Percentiles rank a stretch among this genome's conserved stretches.
These are phyloP conservation scores for Carex kokanica DNA, from an alignment of 176 grass and related monocot species.

Conservation along the genomic window DNA sequence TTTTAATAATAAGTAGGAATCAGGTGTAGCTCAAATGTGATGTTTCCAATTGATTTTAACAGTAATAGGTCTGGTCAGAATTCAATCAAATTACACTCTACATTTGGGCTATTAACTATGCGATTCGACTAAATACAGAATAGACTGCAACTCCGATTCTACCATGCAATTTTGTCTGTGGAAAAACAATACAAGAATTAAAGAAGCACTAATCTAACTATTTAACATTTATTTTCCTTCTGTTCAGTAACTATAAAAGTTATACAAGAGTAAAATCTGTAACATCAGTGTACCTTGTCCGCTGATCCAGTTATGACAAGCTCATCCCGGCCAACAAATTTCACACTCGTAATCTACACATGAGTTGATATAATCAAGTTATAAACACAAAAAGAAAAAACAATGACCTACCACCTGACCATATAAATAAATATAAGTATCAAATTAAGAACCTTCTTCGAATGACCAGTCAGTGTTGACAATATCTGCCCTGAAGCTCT, in stretches of 20 bases:
- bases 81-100: too few relatives aligned
- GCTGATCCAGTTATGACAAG: constrained; percentile 75
- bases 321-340: constrained; percentile 78
- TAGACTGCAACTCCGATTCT: not conserved
- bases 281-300: constrained; percentile 64
- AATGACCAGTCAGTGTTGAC: constrained; percentile 86
- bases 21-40: not conserved
- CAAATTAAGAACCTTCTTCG: constrained; percentile 66
- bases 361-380: constrained; percentile 7
- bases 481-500: constrained; percentile 86
- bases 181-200: not conserved
- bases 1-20: not conserved
- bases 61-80: not conserved
- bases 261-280: not conserved
- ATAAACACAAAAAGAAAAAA: not conserved
- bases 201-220: constrained; percentile 30
- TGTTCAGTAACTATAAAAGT: not conserved
- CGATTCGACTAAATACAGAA: not conserved
- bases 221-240: not conserved
- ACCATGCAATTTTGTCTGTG: not conserved
- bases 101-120: not conserved
- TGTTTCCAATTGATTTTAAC: not conserved
- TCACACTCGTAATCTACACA: constrained; percentile 78
- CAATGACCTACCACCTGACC: not conserved
- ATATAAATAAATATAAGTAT: constrained; percentile 1